Base-by-base conservation (phyloP, 495 filamentous ascomycete genomes). In the Parathielavia hyrcaniae region DNA sequence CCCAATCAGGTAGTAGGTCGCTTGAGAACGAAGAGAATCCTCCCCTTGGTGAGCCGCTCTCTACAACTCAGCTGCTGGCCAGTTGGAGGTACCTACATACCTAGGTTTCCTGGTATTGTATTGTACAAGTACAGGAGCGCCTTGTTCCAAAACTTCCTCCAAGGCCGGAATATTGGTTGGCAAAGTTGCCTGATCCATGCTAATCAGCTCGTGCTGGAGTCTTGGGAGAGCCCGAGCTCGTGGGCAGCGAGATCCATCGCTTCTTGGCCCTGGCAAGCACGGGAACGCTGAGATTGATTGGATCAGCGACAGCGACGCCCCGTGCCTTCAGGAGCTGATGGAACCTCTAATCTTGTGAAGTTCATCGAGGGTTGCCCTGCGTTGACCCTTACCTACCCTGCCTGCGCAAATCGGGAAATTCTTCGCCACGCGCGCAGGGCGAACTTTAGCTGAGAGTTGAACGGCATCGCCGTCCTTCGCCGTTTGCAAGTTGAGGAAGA, bases 101-200 rank as follows among this genome's bases (percentile, higher is more conserved):
- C n/a, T n/a, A n/a, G n/a, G n/a, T n/a, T n/a, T n/a, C n/a, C n/a
- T n/a, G n/a, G n/a, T n/a, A n/a, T n/a, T n/a, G n/a, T n/a, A n/a
- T n/a, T n/a, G n/a, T n/a, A n/a, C n/a, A n/a, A n/a, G n/a, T n/a
- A 43, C 54, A 39, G 9, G 20, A 14, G 19, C 19, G 22, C 45
- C 39, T 40, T 3, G 34, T 22, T 14, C 12, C 53, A 38, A 40
- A 48, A 39, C 44, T 17, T 26, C 17, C 20, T 14, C 44, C 53
- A 34, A 39, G 19, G 53, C 22, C 23, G 44, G 44, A 20, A 35
- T 47, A 56, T 49, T 49, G 46, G 46, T 30, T 16, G 30, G 17
- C 17, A 34, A 30, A 30, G 8, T 5, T 19, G 32, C 30, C 16
- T 34, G 34, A 50, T 38, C 48, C 48, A 14, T 50, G 48, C 47